Base-by-base conservation (phyloP, 2,329 filamentous ascomycete genomes). In the Fusarium drepaniforme region DNA sequence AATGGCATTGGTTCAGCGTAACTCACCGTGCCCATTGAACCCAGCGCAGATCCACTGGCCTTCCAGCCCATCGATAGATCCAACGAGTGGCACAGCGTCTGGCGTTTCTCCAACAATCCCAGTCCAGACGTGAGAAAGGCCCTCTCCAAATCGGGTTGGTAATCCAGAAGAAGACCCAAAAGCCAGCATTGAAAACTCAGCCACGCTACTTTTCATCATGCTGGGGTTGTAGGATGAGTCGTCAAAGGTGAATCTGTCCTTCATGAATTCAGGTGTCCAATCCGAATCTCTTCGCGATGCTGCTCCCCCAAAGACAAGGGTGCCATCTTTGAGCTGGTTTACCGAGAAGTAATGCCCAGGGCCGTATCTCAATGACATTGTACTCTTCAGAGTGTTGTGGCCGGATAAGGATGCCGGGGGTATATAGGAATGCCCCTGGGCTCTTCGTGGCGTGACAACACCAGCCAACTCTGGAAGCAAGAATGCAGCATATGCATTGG, bases 21-120 rank as follows among this genome's bases (percentile, higher is more conserved):
- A 18, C 42, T 46, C 42, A 46, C 42, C 42, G 42, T 46, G 42
- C 3, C n/a, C 42, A 72, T 87, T 87, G 68, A 87, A 87, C 0
- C 86, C 86, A n/a, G 85, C 86, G 73, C 85, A 87, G 11, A 88
- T 81, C 76, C 82, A 88, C 64, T 88, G 86, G 5, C 86, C 86
- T 12, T 83, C 81, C 9, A 83, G 69, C 0, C 80, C 80, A 12
- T 84, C 80, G 7, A 88, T 76, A 1, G 77, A 75, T 2, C 86
- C 86, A n/a, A 88, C 79, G 68, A 87, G 84, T 1, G 86, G 86
- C 15, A 87, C 84, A 13, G 81, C 84, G 75, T 88, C 85, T 0
- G 81, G 78, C 46, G 85, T 87, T 84, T 87, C 84, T 15, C 80
- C 86, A 40, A 88, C 83, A 68, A 88, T 85, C 0, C 86, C 86